Percentiles rank a stretch among this genome's conserved stretches.
phyloP scores from a whole-genome alignment of 306 rosid genomes.

The Abrus precatorius region DNA sequence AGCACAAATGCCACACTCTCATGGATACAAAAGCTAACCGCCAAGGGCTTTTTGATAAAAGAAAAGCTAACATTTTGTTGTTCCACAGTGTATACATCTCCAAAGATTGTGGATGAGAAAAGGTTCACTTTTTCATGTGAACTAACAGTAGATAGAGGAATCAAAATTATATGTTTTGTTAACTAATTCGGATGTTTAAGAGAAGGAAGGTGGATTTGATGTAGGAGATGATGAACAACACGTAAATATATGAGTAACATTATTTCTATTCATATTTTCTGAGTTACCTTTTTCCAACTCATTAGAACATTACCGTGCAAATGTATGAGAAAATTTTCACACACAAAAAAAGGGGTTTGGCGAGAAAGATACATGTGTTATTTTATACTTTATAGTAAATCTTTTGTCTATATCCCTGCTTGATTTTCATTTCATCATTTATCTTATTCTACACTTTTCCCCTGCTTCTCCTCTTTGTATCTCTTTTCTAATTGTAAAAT shows the following conservation, averaged over 20 bases:
- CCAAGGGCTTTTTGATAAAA: slow-evolving; percentile 10
- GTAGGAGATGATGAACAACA: not conserved
- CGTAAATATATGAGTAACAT: not conserved
- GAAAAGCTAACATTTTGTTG: slow-evolving; percentile 5
- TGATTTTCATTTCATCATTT: too few relatives aligned
- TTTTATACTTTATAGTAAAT: too few relatives aligned
- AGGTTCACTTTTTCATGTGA: not conserved
- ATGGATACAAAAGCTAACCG: not conserved
- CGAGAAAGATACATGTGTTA: too few relatives aligned
- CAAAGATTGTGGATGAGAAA: slow-evolving; percentile 17
- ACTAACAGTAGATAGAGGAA: not conserved
- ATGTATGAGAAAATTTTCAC: too few relatives aligned
- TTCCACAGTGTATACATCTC: slow-evolving; percentile 20
- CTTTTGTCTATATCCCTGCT: too few relatives aligned
- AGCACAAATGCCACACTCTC: slow-evolving; percentile 22
- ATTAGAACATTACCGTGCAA: too few relatives aligned
- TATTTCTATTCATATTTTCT: too few relatives aligned
- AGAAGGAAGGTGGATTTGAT: not conserved
- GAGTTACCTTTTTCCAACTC: too few relatives aligned
- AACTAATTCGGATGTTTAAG: not conserved
- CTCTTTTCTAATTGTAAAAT: too few relatives aligned
- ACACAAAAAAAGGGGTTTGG: too few relatives aligned
- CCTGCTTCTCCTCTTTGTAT: too few relatives aligned
- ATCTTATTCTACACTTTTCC: too few relatives aligned
- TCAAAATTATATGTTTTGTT: not conserved